Conservation (phyloP, 139 green algal species). For the Micromonas pusilla region DNA sequence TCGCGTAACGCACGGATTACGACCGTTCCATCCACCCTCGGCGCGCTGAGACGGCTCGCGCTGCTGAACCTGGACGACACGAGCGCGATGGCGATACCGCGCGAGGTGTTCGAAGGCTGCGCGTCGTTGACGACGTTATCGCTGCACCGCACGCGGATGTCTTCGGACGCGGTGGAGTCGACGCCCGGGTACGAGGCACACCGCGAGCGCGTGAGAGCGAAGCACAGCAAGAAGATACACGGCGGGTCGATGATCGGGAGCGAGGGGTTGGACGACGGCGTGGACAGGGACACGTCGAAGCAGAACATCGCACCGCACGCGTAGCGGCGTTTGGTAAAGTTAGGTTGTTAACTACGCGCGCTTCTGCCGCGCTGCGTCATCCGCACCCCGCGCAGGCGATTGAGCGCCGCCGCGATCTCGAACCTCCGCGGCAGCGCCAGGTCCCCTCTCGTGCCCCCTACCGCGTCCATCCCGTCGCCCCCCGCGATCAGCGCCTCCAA, state of each 20-base stretch:
- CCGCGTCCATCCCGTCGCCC: too few species aligned
- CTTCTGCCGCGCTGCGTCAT: too few species aligned
- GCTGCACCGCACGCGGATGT: background rate
- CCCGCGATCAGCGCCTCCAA: too few species aligned
- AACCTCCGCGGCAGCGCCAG: too few species aligned
- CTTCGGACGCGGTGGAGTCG: background rate
- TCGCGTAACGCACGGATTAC: background rate
- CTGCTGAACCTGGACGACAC: slow-evolving; percentile 8
- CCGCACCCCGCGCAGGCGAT: too few species aligned
- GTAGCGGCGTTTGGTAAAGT: background rate
- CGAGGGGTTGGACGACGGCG: background rate
- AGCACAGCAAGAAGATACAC: slow-evolving; percentile 12
- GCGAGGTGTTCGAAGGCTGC: slow-evolving; percentile 21
- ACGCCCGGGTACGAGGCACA: background rate
- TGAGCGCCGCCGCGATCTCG: too few species aligned
- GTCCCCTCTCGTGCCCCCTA: too few species aligned
- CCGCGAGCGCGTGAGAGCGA: background rate
- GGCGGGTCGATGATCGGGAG: slow-evolving; percentile 6
- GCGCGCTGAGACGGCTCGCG: background rate
- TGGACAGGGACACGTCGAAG: background rate
- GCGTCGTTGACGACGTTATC: background rate
- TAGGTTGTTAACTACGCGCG: too few species aligned
- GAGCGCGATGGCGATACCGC: background rate
- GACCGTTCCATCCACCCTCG: background rate
- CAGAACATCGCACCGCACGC: background rate